phyloP scores from a whole-genome alignment of 1,284 basidiomycete genomes.

The Irpex rosettiformis region DNA sequence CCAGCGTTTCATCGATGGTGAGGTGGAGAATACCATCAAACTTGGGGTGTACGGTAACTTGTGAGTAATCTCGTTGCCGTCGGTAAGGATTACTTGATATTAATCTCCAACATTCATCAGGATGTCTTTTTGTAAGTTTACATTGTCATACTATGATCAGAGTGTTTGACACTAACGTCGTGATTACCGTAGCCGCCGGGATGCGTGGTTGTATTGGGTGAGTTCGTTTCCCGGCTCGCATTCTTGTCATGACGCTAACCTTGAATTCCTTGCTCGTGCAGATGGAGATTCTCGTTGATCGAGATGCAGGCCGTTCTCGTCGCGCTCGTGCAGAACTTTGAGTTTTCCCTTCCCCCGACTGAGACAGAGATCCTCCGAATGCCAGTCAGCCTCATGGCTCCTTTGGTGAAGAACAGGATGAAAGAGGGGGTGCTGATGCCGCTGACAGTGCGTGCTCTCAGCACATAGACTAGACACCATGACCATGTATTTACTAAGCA shows the following conservation, averaged over 20 bases:
- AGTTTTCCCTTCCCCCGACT: constrained; percentile 14
- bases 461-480: neutral
- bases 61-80: constrained; percentile 3
- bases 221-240: neutral
- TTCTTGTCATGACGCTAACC: neutral
- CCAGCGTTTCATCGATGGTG: constrained; percentile 7
- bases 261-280: neutral
- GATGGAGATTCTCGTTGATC: constrained; percentile 16
- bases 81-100: neutral
- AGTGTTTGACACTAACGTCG: neutral
- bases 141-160: neutral
- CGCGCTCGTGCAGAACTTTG: constrained; percentile 12
- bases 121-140: constrained; percentile 13
- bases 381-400: constrained; percentile 19
- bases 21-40: constrained; percentile 9
- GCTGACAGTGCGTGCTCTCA: constrained; percentile 6
- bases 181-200: constrained; percentile 11
- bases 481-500: neutral
- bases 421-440: constrained; percentile 21
- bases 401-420: constrained; percentile 19
- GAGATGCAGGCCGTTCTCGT: constrained; percentile 13
- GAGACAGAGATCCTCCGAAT: constrained; percentile 21
- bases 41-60: constrained; percentile 2
- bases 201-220: constrained; percentile 14
- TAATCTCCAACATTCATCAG: neutral